phyloP scores from a whole-genome alignment of 2,329 filamentous ascomycete genomes.

The Colletotrichum higginsianum region DNA sequence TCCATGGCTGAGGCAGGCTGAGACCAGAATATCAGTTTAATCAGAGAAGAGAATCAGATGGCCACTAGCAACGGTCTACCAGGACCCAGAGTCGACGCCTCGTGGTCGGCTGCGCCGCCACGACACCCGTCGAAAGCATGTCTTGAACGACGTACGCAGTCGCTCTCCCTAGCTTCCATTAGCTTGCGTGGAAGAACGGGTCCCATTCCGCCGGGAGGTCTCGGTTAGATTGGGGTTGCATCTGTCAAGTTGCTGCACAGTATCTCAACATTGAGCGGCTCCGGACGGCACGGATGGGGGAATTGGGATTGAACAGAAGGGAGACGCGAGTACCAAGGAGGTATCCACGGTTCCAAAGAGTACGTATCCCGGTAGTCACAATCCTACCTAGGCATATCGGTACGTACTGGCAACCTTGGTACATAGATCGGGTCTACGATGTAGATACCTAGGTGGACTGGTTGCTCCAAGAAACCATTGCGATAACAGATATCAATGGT shows the following conservation, averaged over 20 bases:
- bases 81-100: slow-evolving; percentile 16
- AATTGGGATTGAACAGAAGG: not conserved
- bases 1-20: slow-evolving; percentile 24
- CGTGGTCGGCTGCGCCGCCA: slow-evolving; percentile 6
- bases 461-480: not conserved
- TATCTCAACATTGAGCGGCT: slow-evolving; percentile 28
- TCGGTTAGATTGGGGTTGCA: slow-evolving; percentile 40
- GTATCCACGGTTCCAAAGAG: not conserved
- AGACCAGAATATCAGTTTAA: slow-evolving; percentile 6
- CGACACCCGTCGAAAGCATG: slow-evolving; percentile 14
- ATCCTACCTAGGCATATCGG: no score
- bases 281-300: not conserved
- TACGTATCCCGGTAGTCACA: slow-evolving; percentile 19
- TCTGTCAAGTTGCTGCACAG: slow-evolving; percentile 18
- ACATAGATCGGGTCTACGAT: not conserved
- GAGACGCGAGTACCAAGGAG: slow-evolving; percentile 1
- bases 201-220: slow-evolving; percentile 34
- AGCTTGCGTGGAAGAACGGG: slow-evolving; percentile 32
- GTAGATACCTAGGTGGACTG: not conserved
- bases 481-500: not conserved
- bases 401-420: no score
- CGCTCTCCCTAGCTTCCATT: slow-evolving; percentile 29
- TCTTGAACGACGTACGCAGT: slow-evolving; percentile 25
- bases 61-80: not conserved
- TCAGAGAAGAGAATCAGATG: not conserved